Base-by-base conservation (phyloP, 352 stramenopile species). In the Phytophthora idaei region DNA sequence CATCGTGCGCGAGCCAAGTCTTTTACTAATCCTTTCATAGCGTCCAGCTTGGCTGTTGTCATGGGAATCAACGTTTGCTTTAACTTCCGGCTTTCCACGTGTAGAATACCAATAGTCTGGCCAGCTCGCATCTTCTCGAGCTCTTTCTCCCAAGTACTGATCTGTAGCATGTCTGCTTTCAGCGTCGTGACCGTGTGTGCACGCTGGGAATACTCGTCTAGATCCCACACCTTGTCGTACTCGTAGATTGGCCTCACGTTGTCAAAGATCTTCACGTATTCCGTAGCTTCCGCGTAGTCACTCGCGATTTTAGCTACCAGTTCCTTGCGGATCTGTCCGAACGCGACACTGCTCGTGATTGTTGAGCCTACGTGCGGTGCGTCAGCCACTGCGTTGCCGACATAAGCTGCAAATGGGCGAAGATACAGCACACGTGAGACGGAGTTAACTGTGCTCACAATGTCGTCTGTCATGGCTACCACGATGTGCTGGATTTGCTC, bases 251-350 rank as follows among this genome's bases (percentile, higher is more conserved):
- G 93, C 1, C 93, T 86, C 14, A 98, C 87, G 42, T 83, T 93
- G 64, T 98, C 90, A 71, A 98, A 98, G 53, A 91, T 94, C 54
- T 94, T 91, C 6, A 97, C 90, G 64, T 98, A 98, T 61, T 98
- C 90, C 28, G 85, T 73, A 4, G 88, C 92, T 48, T 97, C 87
- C 3, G 74, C 64, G 51, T 97, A 98, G 58, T 98, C 93, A 10
- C 64, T 90, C 14, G 74, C 75, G 56, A 98, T 89, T 61, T 98
- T 98, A 14, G 76, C 71, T 12, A 93, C 83, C 25, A 98, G 76
- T 5, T 92, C 75, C 15, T 79, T 80, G 14, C 83, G 83, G 28
- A 96, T 95, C 42, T 83, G 66, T 32, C 78, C 61, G 36, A 97
- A 98, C 11, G 89, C 74, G 12, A 74, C 67, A 53, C 81, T 95